Base-by-base conservation (phyloP, 2,329 filamentous ascomycete genomes). In the Fusarium sororula region DNA sequence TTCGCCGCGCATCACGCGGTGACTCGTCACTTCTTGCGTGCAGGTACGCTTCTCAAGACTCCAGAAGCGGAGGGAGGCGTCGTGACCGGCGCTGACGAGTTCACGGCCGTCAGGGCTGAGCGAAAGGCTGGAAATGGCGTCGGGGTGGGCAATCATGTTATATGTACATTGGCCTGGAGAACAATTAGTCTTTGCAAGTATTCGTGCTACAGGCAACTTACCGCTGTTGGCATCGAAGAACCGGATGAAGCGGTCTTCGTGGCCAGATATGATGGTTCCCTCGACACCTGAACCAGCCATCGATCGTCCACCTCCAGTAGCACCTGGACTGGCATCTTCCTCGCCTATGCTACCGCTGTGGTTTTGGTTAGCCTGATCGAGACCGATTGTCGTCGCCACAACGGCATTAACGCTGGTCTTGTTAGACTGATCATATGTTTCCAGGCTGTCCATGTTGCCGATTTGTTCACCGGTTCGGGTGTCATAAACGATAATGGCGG, bases 221-320 rank as follows among this genome's bases (percentile, higher is more conserved):
- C 96, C 96, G 84, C 94, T 98, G 81, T 99, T 98, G 72, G 96
- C 96, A 86, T 99, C 96, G 82, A 98, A 99, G 87, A 99, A 98
- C 75, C 96, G 90, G 77, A 99, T 95, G 79, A 95, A 98, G 77
- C 94, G 92, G 84, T 99, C 96, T 85, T 99, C 96, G 81, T 99
- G 96, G 74, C 96, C 96, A 70, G 94, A 97, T 74, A 99, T 98
- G 66, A 99, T 93, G 28, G 97, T 94, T 18, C 96, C 96, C 82
- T 98, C 95, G 2, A 98, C 91, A 39, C 93, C 93, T 64, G 92
- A 94, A 58, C 91, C 93, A 13, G 92, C 91, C 84, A 87, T 87
- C 2, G 86, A 85, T 38, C 87, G 84, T 41, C 87, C 86, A 30
- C 94, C 93, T 17, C 90, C 90, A 0, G 96, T 98, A 11, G 96